phyloP scores from a whole-genome alignment of 495 filamentous ascomycete genomes.

The Podospora anserina region DNA sequence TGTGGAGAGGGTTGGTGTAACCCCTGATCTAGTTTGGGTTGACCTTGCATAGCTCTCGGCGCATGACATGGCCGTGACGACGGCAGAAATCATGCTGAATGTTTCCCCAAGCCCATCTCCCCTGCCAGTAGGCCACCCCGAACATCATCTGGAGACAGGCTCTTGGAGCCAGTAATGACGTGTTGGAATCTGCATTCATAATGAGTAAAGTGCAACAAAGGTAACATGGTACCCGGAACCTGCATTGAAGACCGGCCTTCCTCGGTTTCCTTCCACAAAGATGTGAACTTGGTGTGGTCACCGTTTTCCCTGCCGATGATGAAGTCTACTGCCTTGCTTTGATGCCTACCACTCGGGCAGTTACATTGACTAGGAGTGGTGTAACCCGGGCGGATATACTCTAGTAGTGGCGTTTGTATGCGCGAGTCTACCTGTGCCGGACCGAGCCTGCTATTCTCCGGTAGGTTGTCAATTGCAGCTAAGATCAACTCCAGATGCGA shows the following conservation, averaged over 20 bases:
- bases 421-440: background rate
- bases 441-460: background rate
- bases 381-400: background rate
- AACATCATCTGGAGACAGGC: background rate
- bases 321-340: background rate
- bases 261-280: background rate
- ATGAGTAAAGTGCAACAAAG: background rate
- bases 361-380: too few species aligned
- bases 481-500: background rate
- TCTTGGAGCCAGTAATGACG: slow-evolving; percentile 13
- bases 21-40: slow-evolving; percentile 17
- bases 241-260: background rate
- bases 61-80: slow-evolving; percentile 27
- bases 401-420: background rate
- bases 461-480: slow-evolving; percentile 1
- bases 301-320: background rate
- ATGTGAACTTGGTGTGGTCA: background rate
- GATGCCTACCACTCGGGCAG: background rate
- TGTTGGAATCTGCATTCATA: slow-evolving; percentile 5
- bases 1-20: slow-evolving; percentile 26
- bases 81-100: slow-evolving; percentile 35
- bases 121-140: slow-evolving; percentile 41
- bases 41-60: slow-evolving; percentile 42
- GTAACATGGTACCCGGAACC: background rate
- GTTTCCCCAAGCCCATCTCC: slow-evolving; percentile 50